Conservation (phyloP, 495 filamentous ascomycete species). For the Letharia lupina region DNA sequence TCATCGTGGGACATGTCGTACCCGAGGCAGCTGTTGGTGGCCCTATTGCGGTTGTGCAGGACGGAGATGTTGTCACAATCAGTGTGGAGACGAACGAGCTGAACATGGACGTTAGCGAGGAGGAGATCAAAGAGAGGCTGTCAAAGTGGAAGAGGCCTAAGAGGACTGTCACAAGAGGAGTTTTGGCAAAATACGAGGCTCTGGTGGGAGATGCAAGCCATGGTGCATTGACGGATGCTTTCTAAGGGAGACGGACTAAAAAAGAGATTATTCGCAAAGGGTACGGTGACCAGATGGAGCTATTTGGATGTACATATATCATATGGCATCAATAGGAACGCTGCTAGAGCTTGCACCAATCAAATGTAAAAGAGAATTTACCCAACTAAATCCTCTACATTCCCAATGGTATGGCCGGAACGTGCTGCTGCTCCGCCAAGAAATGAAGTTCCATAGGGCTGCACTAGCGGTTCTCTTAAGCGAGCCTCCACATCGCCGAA, state of each 20-base stretch:
- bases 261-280: not conserved
- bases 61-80: constrained; percentile 83
- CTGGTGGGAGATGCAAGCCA: constrained; percentile 67
- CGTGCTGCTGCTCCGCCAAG: not conserved
- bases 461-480: constrained; percentile 12
- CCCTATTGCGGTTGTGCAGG: constrained; percentile 68
- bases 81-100: constrained; percentile 73
- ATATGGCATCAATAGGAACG: not conserved
- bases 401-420: too few relatives aligned
- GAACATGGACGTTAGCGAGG: constrained; percentile 62
- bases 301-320: not conserved
- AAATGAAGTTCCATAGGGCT: not conserved
- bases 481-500: constrained; percentile 9
- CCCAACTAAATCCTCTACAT: too few relatives aligned
- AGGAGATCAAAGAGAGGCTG: constrained; percentile 61
- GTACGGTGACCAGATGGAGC: not conserved
- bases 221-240: constrained; percentile 49
- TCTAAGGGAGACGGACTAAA: constrained; percentile 16
- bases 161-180: constrained; percentile 72
- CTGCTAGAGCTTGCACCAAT: not conserved
- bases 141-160: constrained; percentile 65
- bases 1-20: constrained; percentile 92
- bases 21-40: constrained; percentile 82
- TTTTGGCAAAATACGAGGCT: constrained; percentile 80
- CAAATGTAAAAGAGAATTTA: not conserved